Conservation (phyloP, 768 basidiomycete species). For the Lanmaoa rubissima region DNA sequence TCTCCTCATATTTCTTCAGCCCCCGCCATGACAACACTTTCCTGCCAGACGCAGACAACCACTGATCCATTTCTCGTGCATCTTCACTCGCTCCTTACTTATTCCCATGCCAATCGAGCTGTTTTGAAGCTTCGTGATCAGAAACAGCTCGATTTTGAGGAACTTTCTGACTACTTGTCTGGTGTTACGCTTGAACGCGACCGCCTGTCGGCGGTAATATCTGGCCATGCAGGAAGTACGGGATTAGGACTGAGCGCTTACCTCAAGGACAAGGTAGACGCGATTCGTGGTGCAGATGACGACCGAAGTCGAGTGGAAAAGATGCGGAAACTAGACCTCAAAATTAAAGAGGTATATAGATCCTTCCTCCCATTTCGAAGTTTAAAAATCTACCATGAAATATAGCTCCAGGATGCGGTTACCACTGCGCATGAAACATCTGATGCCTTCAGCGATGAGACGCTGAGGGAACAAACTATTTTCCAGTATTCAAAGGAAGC, state of each 20-base stretch:
- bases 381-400: not conserved
- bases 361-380: not conserved
- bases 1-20: not conserved
- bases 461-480: conserved; percentile 82
- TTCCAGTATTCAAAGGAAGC: conserved; percentile 90
- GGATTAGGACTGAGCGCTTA: conserved; percentile 87
- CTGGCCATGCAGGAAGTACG: conserved; percentile 82
- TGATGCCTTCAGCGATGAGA: conserved; percentile 95
- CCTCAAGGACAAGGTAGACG: conserved; percentile 88
- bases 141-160: conserved; percentile 98
- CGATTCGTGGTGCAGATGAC: conserved; percentile 88
- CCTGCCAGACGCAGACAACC: conserved; percentile 74
- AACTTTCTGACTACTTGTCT: conserved; percentile 91
- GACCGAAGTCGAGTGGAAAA: conserved; percentile 90
- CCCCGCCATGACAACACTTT: not conserved
- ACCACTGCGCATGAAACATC: conserved; percentile 93
- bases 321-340: conserved; percentile 87
- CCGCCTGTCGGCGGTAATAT: conserved; percentile 83
- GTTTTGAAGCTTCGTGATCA: conserved; percentile 95
- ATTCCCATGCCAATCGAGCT: conserved; percentile 90
- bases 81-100: conserved; percentile 88
- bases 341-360: conserved; percentile 85
- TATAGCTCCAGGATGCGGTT: conserved; percentile 93
- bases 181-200: conserved; percentile 94
- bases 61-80: conserved; percentile 90